These are phyloP conservation scores for Aspergillus carbonarius DNA, from an alignment of 2,329 filamentous ascomycete genomes.

Conservation along the genomic window DNA sequence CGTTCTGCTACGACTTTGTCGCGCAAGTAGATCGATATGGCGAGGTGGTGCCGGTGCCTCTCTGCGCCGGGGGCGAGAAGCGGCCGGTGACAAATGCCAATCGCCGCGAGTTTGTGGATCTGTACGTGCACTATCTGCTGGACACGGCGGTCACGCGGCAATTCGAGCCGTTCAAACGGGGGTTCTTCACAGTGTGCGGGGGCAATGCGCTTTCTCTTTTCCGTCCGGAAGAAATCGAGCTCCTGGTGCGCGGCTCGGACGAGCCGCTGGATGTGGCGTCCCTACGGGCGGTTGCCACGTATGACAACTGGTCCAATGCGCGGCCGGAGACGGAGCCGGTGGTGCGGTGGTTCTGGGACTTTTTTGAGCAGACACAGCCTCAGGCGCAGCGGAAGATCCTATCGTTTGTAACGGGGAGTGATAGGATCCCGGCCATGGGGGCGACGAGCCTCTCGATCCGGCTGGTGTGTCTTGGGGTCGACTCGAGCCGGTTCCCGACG, in stretches of 20 bases:
- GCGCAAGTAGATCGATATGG: conserved; percentile 77
- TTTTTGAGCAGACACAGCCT: conserved; percentile 66
- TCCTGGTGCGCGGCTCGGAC: conserved; percentile 80
- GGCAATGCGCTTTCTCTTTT: conserved; percentile 86
- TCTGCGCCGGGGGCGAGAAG: conserved; percentile 71
- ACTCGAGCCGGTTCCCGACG: conserved; percentile 73
- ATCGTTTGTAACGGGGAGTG: conserved; percentile 85
- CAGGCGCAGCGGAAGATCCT: conserved; percentile 74
- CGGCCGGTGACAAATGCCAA: conserved; percentile 81
- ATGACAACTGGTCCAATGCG: conserved; percentile 71
- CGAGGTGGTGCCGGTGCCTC: conserved; percentile 62
- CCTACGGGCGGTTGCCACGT: conserved; percentile 72
- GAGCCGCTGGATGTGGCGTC: conserved; percentile 76
- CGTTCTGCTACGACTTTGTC: conserved; percentile 80
- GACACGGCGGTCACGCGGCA: conserved; percentile 76
- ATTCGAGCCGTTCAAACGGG: conserved; percentile 90
- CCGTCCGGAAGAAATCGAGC: conserved; percentile 85
- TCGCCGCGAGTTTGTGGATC: conserved; percentile 78
- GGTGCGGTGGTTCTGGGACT: conserved; percentile 85
- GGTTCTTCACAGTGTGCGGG: conserved; percentile 88
- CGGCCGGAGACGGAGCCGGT: conserved; percentile 62
- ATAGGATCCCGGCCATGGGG: conserved; percentile 85
- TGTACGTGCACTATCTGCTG: conserved; percentile 77
- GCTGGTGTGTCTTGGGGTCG: conserved; percentile 72
- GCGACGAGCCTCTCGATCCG: conserved; percentile 76